These are phyloP conservation scores for Aquilaria agallochum DNA, from an alignment of 441 rosid genomes.

Conservation along the genomic window DNA sequence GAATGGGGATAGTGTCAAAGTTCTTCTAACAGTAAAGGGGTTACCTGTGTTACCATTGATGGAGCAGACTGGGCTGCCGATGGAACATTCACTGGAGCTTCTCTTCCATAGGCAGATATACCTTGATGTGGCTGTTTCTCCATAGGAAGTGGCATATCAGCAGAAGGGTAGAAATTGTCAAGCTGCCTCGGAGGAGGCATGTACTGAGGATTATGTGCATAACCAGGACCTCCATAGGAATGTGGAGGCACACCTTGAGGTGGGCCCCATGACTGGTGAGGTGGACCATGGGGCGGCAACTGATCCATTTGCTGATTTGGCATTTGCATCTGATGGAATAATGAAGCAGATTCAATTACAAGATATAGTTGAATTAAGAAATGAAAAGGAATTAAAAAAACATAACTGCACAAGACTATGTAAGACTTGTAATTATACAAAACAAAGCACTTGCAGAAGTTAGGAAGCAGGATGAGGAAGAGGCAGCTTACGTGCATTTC, in stretches of 20 bases:
- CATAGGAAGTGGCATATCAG: slow-evolving; percentile 22
- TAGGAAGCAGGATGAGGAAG: neutral
- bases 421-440: neutral
- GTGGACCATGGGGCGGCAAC: slow-evolving; percentile 57
- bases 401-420: neutral
- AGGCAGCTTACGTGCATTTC: slow-evolving; percentile 24
- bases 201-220: slow-evolving; percentile 22
- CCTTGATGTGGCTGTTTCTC: slow-evolving; percentile 26
- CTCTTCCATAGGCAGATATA: slow-evolving; percentile 26
- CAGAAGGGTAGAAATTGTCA: slow-evolving; percentile 25
- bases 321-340: slow-evolving; percentile 26
- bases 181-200: slow-evolving; percentile 23
- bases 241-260: slow-evolving; percentile 22
- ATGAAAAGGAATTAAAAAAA: neutral
- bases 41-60: slow-evolving; percentile 25
- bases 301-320: slow-evolving; percentile 62
- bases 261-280: slow-evolving; percentile 11
- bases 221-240: slow-evolving; percentile 23
- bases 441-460: neutral
- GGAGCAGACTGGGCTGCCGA: slow-evolving; percentile 19
- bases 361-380: neutral
- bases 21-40: neutral
- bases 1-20: neutral
- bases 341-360: neutral
- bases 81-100: slow-evolving; percentile 22